phyloP scores from a whole-genome alignment of 345 rosid genomes.

The Aethionema arabicum region DNA sequence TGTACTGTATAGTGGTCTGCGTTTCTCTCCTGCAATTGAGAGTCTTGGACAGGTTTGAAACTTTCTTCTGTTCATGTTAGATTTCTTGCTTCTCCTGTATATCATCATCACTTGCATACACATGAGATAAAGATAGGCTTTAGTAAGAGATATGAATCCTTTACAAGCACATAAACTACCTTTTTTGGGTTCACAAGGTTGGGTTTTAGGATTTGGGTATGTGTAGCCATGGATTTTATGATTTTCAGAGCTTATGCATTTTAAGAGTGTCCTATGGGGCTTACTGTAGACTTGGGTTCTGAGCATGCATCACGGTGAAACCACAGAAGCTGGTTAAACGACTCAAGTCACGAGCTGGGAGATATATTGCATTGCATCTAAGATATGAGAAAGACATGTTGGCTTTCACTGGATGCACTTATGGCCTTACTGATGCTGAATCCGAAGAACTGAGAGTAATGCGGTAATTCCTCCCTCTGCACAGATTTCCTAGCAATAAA shows the following conservation, averaged over 20 bases:
- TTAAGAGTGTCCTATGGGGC: slow-evolving; percentile 84
- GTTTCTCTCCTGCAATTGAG: slow-evolving; percentile 74
- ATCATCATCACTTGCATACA: slow-evolving; percentile 3
- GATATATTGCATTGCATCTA: slow-evolving; percentile 86
- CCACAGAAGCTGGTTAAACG: slow-evolving; percentile 96
- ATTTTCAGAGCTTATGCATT: slow-evolving; percentile 52
- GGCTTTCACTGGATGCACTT: slow-evolving; percentile 90
- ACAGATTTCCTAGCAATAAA: slow-evolving; percentile 15
- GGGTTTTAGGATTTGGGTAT: too few relatives aligned
- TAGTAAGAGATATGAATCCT: slow-evolving; percentile 4
- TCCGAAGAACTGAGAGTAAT: slow-evolving; percentile 77
- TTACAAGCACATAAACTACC: slow-evolving; percentile 17
- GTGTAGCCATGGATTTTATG: neutral
- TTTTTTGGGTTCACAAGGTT: too few relatives aligned
- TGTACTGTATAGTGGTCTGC: slow-evolving; percentile 68
- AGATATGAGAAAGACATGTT: slow-evolving; percentile 98
- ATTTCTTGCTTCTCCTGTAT: slow-evolving; percentile 1
- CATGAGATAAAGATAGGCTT: slow-evolving; percentile 3
- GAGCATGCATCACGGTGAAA: slow-evolving; percentile 86
- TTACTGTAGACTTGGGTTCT: slow-evolving; percentile 88
- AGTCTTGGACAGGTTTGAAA: slow-evolving; percentile 75
- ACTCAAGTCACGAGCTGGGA: slow-evolving; percentile 69
- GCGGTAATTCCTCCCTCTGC: slow-evolving; percentile 56
- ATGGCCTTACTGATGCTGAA: slow-evolving; percentile 75
- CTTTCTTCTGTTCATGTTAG: slow-evolving; percentile 14